Conservation (phyloP, 352 stramenopile genomes). For the Albugo laibachii region DNA sequence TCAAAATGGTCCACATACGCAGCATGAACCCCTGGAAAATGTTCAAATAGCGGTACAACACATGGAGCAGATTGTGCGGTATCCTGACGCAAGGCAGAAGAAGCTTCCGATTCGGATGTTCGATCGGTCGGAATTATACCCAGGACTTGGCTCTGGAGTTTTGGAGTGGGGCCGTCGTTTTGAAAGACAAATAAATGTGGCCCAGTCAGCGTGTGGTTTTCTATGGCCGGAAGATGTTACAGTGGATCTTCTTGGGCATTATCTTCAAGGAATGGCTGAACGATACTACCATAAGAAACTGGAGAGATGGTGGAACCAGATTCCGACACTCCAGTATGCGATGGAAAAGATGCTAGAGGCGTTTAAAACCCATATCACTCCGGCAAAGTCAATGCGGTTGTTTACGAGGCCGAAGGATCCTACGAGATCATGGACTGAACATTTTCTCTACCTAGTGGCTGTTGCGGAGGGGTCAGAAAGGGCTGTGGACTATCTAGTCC, state of each 20-base stretch:
- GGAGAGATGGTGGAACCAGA: neutral
- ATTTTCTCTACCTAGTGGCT: neutral
- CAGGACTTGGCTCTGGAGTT: neutral
- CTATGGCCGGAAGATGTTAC: neutral
- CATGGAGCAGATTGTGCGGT: no score
- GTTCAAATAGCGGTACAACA: no score
- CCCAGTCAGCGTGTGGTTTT: no score
- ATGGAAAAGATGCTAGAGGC: no score
- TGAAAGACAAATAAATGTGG: neutral
- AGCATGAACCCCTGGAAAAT: no score
- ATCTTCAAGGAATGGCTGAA: neutral
- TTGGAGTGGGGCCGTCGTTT: neutral
- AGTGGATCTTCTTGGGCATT: neutral
- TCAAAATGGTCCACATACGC: no score
- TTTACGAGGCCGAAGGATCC: neutral
- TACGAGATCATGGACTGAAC: neutral
- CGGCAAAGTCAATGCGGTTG: neutral
- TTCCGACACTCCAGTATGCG: no score
- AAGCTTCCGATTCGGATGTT: neutral
- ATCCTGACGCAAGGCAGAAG: no score
- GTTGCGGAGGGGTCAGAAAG: neutral
- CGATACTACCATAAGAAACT: slow-evolving; percentile 1
- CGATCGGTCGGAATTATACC: neutral
- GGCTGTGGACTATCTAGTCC: neutral
- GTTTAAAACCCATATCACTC: no score